Conservation (phyloP, 768 basidiomycete genomes). For the Paxillus involutus region DNA sequence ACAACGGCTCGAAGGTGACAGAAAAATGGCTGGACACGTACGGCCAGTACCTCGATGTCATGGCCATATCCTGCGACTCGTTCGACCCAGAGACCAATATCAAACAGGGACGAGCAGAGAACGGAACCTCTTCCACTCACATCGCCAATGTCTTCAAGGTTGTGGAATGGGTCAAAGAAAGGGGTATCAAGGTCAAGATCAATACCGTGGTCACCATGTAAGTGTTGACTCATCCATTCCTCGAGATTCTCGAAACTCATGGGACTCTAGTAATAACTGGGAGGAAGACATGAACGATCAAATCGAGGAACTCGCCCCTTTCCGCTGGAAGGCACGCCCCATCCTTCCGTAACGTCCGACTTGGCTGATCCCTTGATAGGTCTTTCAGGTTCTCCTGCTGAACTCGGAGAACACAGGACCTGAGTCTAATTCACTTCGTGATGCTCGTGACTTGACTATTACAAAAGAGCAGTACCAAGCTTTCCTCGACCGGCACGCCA, state of each 20-base stretch:
- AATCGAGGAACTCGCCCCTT: too few relatives aligned
- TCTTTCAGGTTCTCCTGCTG: slow-evolving; percentile 30
- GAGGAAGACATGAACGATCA: slow-evolving; percentile 36
- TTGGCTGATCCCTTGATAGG: slow-evolving; percentile 12
- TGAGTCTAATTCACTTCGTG: slow-evolving; percentile 24
- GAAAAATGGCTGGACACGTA: slow-evolving; percentile 36
- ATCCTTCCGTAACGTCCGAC: too few relatives aligned
- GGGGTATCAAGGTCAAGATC: slow-evolving; percentile 34
- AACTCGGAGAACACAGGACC: slow-evolving; percentile 20
- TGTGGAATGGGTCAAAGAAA: slow-evolving; percentile 28
- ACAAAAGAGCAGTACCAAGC: slow-evolving; percentile 32
- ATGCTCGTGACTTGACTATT: slow-evolving; percentile 27
- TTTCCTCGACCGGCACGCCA: slow-evolving; percentile 32
- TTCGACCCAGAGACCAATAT: slow-evolving; percentile 34
- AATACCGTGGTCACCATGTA: slow-evolving; percentile 29
- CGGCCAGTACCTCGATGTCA: slow-evolving; percentile 35
- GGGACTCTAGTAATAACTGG: slow-evolving; percentile 27
- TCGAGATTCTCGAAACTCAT: not conserved
- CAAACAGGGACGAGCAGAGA: slow-evolving; percentile 28
- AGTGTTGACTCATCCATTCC: not conserved
- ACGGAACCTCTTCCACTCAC: slow-evolving; percentile 24
- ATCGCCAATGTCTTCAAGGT: slow-evolving; percentile 29
- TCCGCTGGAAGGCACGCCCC: too few relatives aligned
- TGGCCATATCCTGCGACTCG: slow-evolving; percentile 37
- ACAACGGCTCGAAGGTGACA: slow-evolving; percentile 37